Evolutionary conservation across 495 filamentous ascomycete species (phyloP).

Genomic region (Neurospora discreta): DNA sequence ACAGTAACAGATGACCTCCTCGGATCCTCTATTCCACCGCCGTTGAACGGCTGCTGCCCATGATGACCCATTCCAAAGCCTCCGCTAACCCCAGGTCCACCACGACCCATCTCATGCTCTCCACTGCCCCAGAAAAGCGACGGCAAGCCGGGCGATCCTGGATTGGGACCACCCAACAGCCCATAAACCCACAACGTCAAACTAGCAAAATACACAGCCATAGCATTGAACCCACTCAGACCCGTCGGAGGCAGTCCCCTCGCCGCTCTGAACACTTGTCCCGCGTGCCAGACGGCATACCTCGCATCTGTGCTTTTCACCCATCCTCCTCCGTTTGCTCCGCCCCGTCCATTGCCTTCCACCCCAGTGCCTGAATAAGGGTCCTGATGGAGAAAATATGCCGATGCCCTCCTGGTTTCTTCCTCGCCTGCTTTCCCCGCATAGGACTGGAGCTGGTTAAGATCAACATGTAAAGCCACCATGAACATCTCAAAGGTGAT

Average conservation of each 20-base stretch:
- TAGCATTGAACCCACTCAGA: slow-evolving; percentile 42
- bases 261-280: slow-evolving; percentile 43
- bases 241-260: slow-evolving; percentile 27
- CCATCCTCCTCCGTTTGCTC: slow-evolving; percentile 24
- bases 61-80: not conserved
- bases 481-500: slow-evolving; percentile 33
- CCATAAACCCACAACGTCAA: slow-evolving; percentile 49
- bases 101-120: not conserved
- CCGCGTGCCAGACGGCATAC: slow-evolving; percentile 47
- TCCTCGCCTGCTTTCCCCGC: slow-evolving; percentile 45
- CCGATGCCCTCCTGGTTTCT: slow-evolving; percentile 38
- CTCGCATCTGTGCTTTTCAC: slow-evolving; percentile 35
- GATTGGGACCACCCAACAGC: not conserved
- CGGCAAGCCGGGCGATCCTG: not conserved
- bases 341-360: not conserved
- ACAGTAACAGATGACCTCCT: not conserved
- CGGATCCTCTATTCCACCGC: not conserved
- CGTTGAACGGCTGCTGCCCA: not conserved
- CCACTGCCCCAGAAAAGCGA: not conserved
- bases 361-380: not conserved
- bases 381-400: slow-evolving; percentile 15
- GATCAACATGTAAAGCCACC: slow-evolving; percentile 43
- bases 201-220: slow-evolving; percentile 46
- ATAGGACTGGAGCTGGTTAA: slow-evolving; percentile 49
- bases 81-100: not conserved